Evolutionary conservation across 176 grass and related monocot species (phyloP).

Genomic region (Themeda triandra): DNA sequence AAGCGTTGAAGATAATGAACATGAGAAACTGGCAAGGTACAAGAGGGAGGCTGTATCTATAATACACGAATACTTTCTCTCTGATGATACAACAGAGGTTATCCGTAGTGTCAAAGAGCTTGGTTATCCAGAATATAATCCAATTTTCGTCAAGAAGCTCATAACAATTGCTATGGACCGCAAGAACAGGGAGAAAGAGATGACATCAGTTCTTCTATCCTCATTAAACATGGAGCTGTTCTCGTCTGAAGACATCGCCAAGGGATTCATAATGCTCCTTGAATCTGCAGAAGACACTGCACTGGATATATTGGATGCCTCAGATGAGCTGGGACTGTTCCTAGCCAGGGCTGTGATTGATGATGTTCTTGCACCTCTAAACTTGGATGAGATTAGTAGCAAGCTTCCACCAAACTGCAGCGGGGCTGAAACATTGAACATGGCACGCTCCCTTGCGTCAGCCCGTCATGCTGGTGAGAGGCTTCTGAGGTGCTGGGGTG

Average conservation of each 20-base stretch:
- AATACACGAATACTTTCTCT: conserved; percentile 94
- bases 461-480: conserved; percentile 89
- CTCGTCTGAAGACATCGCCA: conserved; percentile 76
- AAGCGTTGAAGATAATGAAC: conserved; percentile 43
- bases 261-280: conserved; percentile 88
- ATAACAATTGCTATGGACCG: conserved; percentile 91
- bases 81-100: conserved; percentile 85
- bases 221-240: conserved; percentile 85
- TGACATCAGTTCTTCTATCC: conserved; percentile 83
- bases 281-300: conserved; percentile 95
- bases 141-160: conserved; percentile 88
- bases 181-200: conserved; percentile 96
- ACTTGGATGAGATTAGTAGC: conserved; percentile 82
- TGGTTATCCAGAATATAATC: conserved; percentile 62
- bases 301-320: conserved; percentile 87
- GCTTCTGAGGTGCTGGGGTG: conserved; percentile 96
- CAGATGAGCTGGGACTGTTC: conserved; percentile 83
- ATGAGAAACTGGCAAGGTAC: conserved; percentile 72
- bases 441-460: conserved; percentile 71
- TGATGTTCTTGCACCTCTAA: conserved; percentile 82
- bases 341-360: conserved; percentile 93
- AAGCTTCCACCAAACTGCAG: conserved; percentile 78
- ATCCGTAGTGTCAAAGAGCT: conserved; percentile 78
- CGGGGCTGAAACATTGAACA: conserved; percentile 66
- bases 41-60: conserved; percentile 82